phyloP scores from a whole-genome alignment of 768 basidiomycete genomes.

The Cantharellus cinnabarinus region DNA sequence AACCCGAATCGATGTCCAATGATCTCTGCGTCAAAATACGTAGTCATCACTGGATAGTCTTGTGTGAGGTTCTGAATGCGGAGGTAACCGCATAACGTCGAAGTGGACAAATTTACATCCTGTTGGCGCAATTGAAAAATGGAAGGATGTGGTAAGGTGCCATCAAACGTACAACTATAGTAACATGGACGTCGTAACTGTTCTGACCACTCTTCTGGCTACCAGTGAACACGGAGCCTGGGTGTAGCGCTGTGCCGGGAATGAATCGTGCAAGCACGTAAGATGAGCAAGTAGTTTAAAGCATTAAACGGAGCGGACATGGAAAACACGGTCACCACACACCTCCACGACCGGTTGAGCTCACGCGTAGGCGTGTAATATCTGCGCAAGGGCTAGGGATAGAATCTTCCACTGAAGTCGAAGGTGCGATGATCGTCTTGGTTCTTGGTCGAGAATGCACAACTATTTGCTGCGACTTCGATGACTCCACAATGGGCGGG shows the following conservation, averaged over 20 bases:
- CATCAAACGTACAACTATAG: conserved; percentile 53
- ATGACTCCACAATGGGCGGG: too few relatives aligned
- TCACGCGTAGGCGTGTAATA: conserved; percentile 56
- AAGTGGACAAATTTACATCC: conserved; percentile 79
- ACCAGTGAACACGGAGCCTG: conserved; percentile 74
- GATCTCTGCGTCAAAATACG: conserved; percentile 92
- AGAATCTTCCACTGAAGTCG: too few relatives aligned
- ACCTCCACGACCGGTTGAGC: conserved; percentile 51
- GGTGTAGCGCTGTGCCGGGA: conserved; percentile 29
- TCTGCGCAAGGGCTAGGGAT: conserved; percentile 36
- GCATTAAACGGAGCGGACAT: not conserved
- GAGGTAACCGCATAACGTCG: conserved; percentile 78
- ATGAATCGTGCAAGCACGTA: not conserved
- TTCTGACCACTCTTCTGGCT: conserved; percentile 88
- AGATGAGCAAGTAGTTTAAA: not conserved
- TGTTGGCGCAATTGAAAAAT: conserved; percentile 14
- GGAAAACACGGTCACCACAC: not conserved
- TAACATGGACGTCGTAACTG: conserved; percentile 86
- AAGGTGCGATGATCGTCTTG: too few relatives aligned
- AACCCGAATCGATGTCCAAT: conserved; percentile 85
- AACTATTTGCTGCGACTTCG: too few relatives aligned
- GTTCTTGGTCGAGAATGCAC: too few relatives aligned
- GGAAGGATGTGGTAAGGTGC: not conserved
- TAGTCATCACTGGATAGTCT: conserved; percentile 88
- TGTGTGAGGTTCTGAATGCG: conserved; percentile 83